Percentiles rank a stretch among this genome's conserved stretches.
Conservation (phyloP, 306 rosid species). For the Glycine soja region DNA sequence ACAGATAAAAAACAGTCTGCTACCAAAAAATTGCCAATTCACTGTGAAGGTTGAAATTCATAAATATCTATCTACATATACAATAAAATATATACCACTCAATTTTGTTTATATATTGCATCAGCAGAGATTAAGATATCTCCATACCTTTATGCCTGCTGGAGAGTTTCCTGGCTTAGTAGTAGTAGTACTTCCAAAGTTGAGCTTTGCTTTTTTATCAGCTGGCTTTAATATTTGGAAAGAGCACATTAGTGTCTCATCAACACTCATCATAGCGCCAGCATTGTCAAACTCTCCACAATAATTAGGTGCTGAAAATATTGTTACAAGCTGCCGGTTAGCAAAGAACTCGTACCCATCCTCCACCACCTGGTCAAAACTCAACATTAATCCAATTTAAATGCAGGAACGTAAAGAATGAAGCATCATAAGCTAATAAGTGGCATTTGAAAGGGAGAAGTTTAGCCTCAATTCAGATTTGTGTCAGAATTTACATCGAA, state of each 20-base stretch:
- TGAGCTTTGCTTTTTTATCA: slow-evolving; percentile 61
- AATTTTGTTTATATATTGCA: slow-evolving; percentile 30
- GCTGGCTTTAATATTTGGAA: slow-evolving; percentile 91
- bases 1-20: slow-evolving; percentile 1
- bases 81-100: slow-evolving; percentile 32
- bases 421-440: slow-evolving; percentile 29
- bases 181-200: slow-evolving; percentile 72
- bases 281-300: slow-evolving; percentile 97
- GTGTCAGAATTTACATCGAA: slow-evolving; percentile 9
- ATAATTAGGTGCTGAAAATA: slow-evolving; percentile 96
- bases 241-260: slow-evolving; percentile 91
- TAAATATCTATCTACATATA: background rate
- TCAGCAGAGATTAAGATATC: slow-evolving; percentile 32
- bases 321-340: slow-evolving; percentile 88
- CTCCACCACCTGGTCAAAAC: slow-evolving; percentile 82
- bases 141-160: slow-evolving; percentile 62
- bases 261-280: slow-evolving; percentile 99
- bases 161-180: slow-evolving; percentile 67
- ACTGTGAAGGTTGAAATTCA: slow-evolving; percentile 6
- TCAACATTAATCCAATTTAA: slow-evolving; percentile 32
- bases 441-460: slow-evolving; percentile 20
- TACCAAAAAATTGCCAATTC: background rate
- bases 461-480: background rate
- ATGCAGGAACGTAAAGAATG: slow-evolving; percentile 24
- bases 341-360: slow-evolving; percentile 97